Conservation (phyloP, 495 filamentous ascomycete genomes). For the Talaromyces ruber region DNA sequence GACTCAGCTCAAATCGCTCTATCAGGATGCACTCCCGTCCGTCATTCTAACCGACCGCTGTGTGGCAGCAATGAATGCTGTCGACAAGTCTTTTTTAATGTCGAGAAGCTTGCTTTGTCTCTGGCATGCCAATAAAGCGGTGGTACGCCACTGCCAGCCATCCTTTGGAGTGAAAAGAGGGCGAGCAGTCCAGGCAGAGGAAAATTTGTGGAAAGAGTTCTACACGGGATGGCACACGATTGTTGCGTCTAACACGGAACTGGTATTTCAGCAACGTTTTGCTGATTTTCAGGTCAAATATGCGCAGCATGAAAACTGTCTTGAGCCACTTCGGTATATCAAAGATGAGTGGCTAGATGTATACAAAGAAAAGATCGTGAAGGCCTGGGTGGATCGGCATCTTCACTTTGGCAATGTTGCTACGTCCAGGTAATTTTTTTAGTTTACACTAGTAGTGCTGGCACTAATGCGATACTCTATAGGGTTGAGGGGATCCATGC, state of each 20-base stretch:
- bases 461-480: not conserved
- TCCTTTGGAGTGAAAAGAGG: too few species aligned
- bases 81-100: not conserved
- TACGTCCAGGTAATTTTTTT: not conserved
- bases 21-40: not conserved
- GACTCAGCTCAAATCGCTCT: not conserved
- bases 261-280: too few species aligned
- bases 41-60: not conserved
- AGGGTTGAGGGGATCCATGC: not conserved
- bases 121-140: not conserved
- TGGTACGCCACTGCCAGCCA: too few species aligned
- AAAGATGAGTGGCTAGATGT: not conserved
- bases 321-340: not conserved
- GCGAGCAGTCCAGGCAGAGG: too few species aligned
- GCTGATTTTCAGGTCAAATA: too few species aligned
- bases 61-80: not conserved
- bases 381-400: not conserved
- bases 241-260: too few species aligned
- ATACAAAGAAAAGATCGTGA: not conserved
- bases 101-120: not conserved
- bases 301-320: too few species aligned
- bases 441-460: too few species aligned
- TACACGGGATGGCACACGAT: too few species aligned
- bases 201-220: too few species aligned
- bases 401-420: not conserved